Evolutionary conservation across 768 basidiomycete species (phyloP), one percentile per base, ranked within the genome.

Genomic region (Suillus plorans): DNA sequence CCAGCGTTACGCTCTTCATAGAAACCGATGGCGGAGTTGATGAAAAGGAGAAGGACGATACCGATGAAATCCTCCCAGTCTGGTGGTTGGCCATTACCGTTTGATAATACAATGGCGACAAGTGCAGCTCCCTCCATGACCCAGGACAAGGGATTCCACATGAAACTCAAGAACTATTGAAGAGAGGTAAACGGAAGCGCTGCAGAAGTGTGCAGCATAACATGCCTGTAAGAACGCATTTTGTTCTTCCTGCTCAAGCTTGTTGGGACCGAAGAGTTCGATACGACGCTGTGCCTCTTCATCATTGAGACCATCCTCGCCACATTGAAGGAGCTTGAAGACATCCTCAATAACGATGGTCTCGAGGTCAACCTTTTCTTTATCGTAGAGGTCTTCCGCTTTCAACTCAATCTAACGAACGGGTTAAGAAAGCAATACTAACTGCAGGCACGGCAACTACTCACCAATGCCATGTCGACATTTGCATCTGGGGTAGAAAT

Each of bases 61-160:
- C 97, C 97, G 79, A 92, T 85, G 80, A 99, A 98, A 82, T 99
- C 97, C 75, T 92, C 82, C 97, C 97, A 99, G 74, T 99, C 96
- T 22, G 97, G 97, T 36, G 96, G 87, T 62, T 83, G 81, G 63
- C 83, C 80, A 71, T 89, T 88, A 78, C 97, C 97, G 78, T 99
- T 99, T 63, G 97, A 97, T 37, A 99, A 87, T 49, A 87, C 95
- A 76, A 99, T 99, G 57, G 97, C 96, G 69, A 95, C 94, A 37
- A 95, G 84, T 9, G 94, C 92, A 45, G 95, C 95, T 67, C 90
- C 95, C 79, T 99, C 97, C 97, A 99, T 99, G 79, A 99, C 97
- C 97, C 97, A 99, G 41, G 97, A 99, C 14, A 99, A 84, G 52
- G 97, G 97, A 81, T 99, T 99, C 97, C 97, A 99, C 97, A 98